A percentile compares a stretch with the other conserved stretches of the same genome.
These are phyloP conservation scores for Entomophthora muscae DNA, from an alignment of 371 early-diverging fungal species.

Conservation along the genomic window DNA sequence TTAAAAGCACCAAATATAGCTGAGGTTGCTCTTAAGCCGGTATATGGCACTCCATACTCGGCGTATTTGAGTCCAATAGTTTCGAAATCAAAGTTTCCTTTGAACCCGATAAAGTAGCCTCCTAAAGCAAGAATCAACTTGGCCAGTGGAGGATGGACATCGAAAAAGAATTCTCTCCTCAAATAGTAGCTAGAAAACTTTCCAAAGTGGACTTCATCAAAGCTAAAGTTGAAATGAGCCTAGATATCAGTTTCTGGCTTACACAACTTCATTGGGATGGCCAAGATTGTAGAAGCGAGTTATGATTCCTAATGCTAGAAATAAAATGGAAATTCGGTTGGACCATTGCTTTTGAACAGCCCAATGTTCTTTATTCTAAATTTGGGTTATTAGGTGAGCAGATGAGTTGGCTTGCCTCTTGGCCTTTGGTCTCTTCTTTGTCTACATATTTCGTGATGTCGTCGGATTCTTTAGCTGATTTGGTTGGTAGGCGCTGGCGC, in stretches of 20 bases:
- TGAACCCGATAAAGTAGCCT: slow-evolving; percentile 75
- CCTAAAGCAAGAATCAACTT: slow-evolving; percentile 83
- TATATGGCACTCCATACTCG: slow-evolving; percentile 74
- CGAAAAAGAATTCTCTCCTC: slow-evolving; percentile 84
- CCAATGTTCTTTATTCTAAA: no score
- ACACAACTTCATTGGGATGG: not conserved
- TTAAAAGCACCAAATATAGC: slow-evolving; percentile 65
- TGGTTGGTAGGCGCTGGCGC: no score
- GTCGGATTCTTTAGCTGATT: no score
- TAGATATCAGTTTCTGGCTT: not conserved
- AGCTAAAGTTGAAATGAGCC: slow-evolving; percentile 16
- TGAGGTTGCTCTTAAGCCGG: slow-evolving; percentile 59
- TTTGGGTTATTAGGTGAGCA: no score
- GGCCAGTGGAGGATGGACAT: slow-evolving; percentile 99
- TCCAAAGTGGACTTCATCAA: slow-evolving; percentile 98
- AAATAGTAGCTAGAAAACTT: slow-evolving; percentile 95
- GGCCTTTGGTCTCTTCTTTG: no score
- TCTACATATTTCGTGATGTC: no score
- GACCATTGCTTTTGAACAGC: no score
- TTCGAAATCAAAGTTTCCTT: slow-evolving; percentile 85
- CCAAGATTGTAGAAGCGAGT: not conserved
- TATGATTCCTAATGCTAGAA: not conserved
- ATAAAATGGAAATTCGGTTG: not conserved
- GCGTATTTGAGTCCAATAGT: slow-evolving; percentile 84
- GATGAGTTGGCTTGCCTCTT: no score